Base-by-base conservation (phyloP, 1,139 yeast species). In the Pichia sp. region DNA sequence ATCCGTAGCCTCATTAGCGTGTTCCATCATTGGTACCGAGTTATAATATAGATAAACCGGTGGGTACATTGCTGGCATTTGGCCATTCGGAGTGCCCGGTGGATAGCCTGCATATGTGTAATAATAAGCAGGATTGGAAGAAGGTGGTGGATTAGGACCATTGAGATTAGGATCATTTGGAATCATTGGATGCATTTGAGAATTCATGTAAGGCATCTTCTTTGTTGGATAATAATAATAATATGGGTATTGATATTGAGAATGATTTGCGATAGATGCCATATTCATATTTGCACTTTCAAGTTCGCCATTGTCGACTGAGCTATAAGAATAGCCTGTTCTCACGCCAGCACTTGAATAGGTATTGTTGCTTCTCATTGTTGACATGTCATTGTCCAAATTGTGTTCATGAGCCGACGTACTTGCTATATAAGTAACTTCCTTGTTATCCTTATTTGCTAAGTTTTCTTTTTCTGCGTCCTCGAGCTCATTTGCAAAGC, bases 171-270 rank as follows among this genome's bases (percentile, higher is more conserved):
- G 36, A 14, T 48, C 52, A 17, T 6, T 17, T n/a, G 53, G 53
- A 50, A 58, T 50, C 27, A 57, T 54, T 12, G 60, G 59, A 10
- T 44, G 55, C 20, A 52, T 57, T 30, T 59, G 59, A 10, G 49
- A 52, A 40, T 55, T 60, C 55, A 60, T 52, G 43, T 57, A 64
- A 8, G 59, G 60, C 42, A 61, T 51, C 16, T 65, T 67, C 45
- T 65, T 65, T 7, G 64, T 49, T 43, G 67, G 69, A 45, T 63
- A 59, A 47, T 63, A 59, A 50, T 66, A 66, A 40, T 65, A 65
- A 43, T 62, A 65, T 4, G 68, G 69, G 24, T 61, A 56, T 17
- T 61, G 67, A 20, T 56, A 59, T n/a, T 48, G 48, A 2, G 61
- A 49, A 27, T 52, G 58, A n/a, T 55, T 54, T 16, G 54, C 43